Percentiles rank a stretch among this genome's conserved stretches.
Evolutionary conservation across 345 rosid genomes (phyloP).

Genomic region (Xanthoceras sorbifolium): DNA sequence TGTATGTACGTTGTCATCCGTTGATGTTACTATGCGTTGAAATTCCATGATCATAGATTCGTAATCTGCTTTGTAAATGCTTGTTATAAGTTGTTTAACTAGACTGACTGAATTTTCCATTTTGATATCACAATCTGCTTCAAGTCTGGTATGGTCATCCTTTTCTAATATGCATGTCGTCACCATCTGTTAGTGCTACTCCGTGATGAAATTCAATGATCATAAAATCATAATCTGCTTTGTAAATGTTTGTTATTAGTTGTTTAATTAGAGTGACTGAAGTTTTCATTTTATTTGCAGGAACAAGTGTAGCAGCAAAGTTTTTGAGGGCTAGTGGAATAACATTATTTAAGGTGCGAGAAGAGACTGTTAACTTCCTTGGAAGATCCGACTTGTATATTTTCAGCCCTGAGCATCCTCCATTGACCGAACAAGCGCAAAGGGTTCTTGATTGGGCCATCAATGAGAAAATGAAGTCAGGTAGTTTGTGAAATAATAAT

Average conservation of each 20-base stretch:
- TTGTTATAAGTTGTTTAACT: neutral
- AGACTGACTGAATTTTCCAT: neutral
- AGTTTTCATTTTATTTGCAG: conserved; percentile 35
- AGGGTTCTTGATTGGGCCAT: conserved; percentile 84
- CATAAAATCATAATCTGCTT: too few species aligned
- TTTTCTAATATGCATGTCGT: neutral
- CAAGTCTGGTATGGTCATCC: neutral
- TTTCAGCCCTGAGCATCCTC: conserved; percentile 84
- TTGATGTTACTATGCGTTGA: too few species aligned
- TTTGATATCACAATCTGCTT: neutral
- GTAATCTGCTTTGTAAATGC: neutral
- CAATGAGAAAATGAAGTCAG: conserved; percentile 86
- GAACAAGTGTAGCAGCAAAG: conserved; percentile 85
- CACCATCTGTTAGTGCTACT: too few species aligned
- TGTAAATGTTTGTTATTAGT: neutral
- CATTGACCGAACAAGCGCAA: conserved; percentile 82
- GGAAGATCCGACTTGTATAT: conserved; percentile 79
- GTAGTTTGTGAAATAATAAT: conserved; percentile 33
- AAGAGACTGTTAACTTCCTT: conserved; percentile 66
- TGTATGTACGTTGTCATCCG: too few species aligned
- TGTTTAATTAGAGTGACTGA: neutral
- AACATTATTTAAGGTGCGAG: conserved; percentile 70
- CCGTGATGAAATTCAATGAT: too few species aligned
- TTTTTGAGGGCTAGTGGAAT: conserved; percentile 79
- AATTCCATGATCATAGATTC: too few species aligned